phyloP scores from a whole-genome alignment of 306 rosid genomes.

The Boehmeria nivea region DNA sequence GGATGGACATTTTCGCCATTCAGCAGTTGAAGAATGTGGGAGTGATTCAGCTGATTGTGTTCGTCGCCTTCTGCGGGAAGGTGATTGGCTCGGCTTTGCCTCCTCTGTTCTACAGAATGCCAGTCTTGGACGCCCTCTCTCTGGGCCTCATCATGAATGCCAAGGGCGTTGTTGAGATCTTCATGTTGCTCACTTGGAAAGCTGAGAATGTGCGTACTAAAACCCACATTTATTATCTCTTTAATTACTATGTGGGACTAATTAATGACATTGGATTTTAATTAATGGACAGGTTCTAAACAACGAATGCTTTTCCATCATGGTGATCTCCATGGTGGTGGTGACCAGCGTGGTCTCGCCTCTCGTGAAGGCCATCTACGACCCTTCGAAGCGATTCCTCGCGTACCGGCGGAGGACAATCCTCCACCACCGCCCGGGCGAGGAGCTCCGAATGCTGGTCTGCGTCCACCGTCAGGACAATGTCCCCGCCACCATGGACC shows the following conservation, averaged over 20 bases:
- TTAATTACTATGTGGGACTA: neutral
- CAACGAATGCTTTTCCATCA: conserved; percentile 49
- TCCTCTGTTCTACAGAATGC: conserved; percentile 51
- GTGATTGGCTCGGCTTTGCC: conserved; percentile 44
- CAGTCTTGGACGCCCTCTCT: conserved; percentile 51
- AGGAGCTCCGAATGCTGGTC: conserved; percentile 48
- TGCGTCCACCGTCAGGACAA: conserved; percentile 54
- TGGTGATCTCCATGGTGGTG: conserved; percentile 41
- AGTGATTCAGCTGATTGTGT: conserved; percentile 27
- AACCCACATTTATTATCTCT: too few relatives aligned
- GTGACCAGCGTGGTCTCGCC: conserved; percentile 49
- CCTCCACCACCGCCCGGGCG: conserved; percentile 30
- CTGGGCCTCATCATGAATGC: conserved; percentile 56
- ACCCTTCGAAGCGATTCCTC: conserved; percentile 49
- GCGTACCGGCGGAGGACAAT: conserved; percentile 62
- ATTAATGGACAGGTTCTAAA: conserved; percentile 34
- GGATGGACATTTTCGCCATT: conserved; percentile 40
- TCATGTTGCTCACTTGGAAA: conserved; percentile 28
- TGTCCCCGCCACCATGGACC: conserved; percentile 40
- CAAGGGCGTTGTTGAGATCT: conserved; percentile 61
- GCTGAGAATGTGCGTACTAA: conserved; percentile 12
- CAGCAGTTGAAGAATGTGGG: conserved; percentile 30
- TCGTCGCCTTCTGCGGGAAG: conserved; percentile 35
- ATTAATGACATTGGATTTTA: conserved; percentile 11
- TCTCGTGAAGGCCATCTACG: conserved; percentile 40